phyloP scores from a whole-genome alignment of 331 rosid genomes.

The Spiraea crenata region DNA sequence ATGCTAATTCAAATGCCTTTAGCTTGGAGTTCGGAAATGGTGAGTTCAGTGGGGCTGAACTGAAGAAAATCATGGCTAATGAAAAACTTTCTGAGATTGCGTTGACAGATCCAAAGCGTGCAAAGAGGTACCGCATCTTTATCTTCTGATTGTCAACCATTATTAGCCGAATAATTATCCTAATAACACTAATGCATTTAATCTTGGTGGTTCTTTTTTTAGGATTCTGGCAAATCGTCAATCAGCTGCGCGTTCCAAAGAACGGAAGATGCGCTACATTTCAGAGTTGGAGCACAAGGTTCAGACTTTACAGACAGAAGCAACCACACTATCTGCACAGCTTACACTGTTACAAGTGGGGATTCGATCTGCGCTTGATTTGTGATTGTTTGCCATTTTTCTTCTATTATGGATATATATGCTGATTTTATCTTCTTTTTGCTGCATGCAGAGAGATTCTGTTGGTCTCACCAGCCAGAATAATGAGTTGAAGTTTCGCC shows the following conservation, averaged over 20 bases:
- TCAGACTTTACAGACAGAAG: slow-evolving; percentile 92
- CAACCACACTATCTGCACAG: slow-evolving; percentile 86
- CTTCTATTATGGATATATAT: not conserved
- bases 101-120: slow-evolving; percentile 84
- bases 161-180: not conserved
- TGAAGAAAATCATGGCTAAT: slow-evolving; percentile 95
- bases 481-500: slow-evolving; percentile 92
- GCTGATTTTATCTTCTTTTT: not conserved
- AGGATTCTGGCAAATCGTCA: slow-evolving; percentile 96
- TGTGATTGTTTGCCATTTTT: not conserved
- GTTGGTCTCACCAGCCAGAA: slow-evolving; percentile 87
- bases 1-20: slow-evolving; percentile 57
- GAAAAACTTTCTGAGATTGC: slow-evolving; percentile 95
- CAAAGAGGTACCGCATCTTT: slow-evolving; percentile 56
- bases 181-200: not conserved
- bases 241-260: slow-evolving; percentile 94
- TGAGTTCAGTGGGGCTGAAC: slow-evolving; percentile 87
- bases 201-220: slow-evolving; percentile 21
- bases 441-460: slow-evolving; percentile 66
- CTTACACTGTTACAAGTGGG: slow-evolving; percentile 84
- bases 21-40: slow-evolving; percentile 95
- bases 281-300: slow-evolving; percentile 95
- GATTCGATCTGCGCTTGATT: slow-evolving; percentile 9
- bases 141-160: not conserved
- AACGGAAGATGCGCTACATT: slow-evolving; percentile 87